Conservation (phyloP, 2,329 filamentous ascomycete genomes). For the Neoascochyta sp. region DNA sequence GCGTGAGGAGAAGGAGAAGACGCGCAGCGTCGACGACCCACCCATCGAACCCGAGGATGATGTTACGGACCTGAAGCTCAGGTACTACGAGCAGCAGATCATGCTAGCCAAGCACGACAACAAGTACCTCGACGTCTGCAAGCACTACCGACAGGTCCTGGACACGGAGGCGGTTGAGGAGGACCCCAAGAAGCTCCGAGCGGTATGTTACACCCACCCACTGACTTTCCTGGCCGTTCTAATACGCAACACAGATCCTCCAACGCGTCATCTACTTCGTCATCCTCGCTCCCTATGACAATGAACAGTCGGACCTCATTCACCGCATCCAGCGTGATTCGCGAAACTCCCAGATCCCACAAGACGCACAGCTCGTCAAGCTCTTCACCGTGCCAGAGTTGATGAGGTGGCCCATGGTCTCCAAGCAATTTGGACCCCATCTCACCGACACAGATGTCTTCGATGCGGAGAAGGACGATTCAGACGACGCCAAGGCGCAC, state of each 20-base stretch:
- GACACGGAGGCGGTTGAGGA: slow-evolving; percentile 95
- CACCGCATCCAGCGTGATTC: slow-evolving; percentile 86
- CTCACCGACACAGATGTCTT: slow-evolving; percentile 90
- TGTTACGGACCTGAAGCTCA: slow-evolving; percentile 92
- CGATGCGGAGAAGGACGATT: slow-evolving; percentile 60
- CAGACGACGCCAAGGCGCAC: slow-evolving; percentile 73
- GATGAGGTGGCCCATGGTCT: slow-evolving; percentile 96
- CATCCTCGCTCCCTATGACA: slow-evolving; percentile 94
- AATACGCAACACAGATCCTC: slow-evolving; percentile 58
- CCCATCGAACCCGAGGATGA: slow-evolving; percentile 77
- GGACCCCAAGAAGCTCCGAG: slow-evolving; percentile 77
- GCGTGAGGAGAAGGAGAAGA: slow-evolving; percentile 77
- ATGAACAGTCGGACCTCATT: slow-evolving; percentile 95
- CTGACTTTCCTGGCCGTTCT: slow-evolving; percentile 11
- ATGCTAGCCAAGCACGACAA: slow-evolving; percentile 91
- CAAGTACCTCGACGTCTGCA: slow-evolving; percentile 97
- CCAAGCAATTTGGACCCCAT: slow-evolving; percentile 83
- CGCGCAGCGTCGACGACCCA: slow-evolving; percentile 70
- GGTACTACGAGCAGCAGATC: slow-evolving; percentile 97
- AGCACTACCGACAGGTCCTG: slow-evolving; percentile 93
- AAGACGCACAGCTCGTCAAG: slow-evolving; percentile 83
- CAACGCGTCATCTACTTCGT: slow-evolving; percentile 97
- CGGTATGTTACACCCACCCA: slow-evolving; percentile 55
- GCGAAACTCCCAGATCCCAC: slow-evolving; percentile 71
- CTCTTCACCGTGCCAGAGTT: slow-evolving; percentile 93